Percentiles rank a stretch among this genome's conserved stretches.
Conservation (phyloP, 441 rosid species). For the Adansonia gregorii region DNA sequence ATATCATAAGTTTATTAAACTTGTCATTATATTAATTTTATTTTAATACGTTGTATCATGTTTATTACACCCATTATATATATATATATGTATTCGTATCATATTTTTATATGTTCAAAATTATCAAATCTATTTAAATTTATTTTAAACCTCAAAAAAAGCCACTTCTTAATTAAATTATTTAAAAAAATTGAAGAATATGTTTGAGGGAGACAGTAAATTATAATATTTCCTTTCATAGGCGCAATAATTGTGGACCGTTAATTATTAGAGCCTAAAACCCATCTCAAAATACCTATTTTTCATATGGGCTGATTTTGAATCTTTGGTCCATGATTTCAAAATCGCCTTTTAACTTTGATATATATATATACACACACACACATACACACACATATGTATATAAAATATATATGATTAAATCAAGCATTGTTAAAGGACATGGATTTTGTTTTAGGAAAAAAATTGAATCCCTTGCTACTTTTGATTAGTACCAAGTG, state of each 20-base stretch:
- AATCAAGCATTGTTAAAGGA: not conserved
- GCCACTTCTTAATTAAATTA: not conserved
- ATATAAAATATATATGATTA: not conserved
- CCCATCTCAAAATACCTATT: constrained; percentile 25
- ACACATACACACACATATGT: too few relatives aligned
- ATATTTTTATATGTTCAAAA: too few relatives aligned
- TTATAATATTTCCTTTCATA: not conserved
- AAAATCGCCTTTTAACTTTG: constrained; percentile 20
- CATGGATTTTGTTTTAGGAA: not conserved
- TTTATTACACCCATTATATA: too few relatives aligned
- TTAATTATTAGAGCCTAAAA: constrained; percentile 19
- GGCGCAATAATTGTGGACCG: constrained; percentile 19
- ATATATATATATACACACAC: not conserved
- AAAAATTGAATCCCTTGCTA: not conserved
- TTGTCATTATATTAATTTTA: too few relatives aligned
- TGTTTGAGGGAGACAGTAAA: constrained; percentile 28
- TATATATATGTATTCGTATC: too few relatives aligned
- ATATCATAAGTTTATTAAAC: too few relatives aligned
- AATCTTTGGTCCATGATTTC: constrained; percentile 1
- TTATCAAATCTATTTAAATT: too few relatives aligned
- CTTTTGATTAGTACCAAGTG: not conserved
- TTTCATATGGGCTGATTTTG: constrained; percentile 18
- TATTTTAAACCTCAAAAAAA: too few relatives aligned
- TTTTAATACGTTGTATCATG: too few relatives aligned
- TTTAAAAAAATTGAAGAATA: not conserved